Evolutionary conservation across 2,329 filamentous ascomycete species (phyloP).

Genomic region (Epichloe sibirici): DNA sequence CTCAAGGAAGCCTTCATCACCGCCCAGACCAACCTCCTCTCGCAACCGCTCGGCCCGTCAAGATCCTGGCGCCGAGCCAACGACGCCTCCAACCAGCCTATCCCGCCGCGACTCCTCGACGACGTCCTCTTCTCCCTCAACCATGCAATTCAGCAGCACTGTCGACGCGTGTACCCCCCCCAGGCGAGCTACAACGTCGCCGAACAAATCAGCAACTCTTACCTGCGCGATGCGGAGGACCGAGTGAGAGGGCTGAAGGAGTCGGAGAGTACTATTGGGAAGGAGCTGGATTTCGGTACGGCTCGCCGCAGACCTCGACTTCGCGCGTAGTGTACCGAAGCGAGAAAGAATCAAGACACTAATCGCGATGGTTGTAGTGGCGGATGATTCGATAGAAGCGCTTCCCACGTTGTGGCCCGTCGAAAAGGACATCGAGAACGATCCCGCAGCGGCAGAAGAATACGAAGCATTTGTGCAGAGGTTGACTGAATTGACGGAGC

Average conservation of each 20-base stretch:
- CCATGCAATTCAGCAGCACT: slow-evolving; percentile 50
- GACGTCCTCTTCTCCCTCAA: slow-evolving; percentile 48
- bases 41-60: slow-evolving; percentile 44
- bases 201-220: slow-evolving; percentile 58
- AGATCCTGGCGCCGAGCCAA: slow-evolving; percentile 39
- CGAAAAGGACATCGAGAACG: slow-evolving; percentile 21
- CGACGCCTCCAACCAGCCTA: slow-evolving; percentile 25
- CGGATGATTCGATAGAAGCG: slow-evolving; percentile 29
- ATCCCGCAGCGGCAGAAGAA: slow-evolving; percentile 34
- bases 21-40: slow-evolving; percentile 49
- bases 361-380: slow-evolving; percentile 19
- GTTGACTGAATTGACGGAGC: slow-evolving; percentile 36
- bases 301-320: not conserved
- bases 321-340: not conserved
- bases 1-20: slow-evolving; percentile 54
- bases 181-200: slow-evolving; percentile 60
- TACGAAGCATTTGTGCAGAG: slow-evolving; percentile 38
- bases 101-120: slow-evolving; percentile 39
- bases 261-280: slow-evolving; percentile 23
- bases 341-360: not conserved
- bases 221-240: slow-evolving; percentile 36
- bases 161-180: slow-evolving; percentile 49
- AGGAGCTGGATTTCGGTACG: slow-evolving; percentile 34
- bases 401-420: slow-evolving; percentile 36
- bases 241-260: slow-evolving; percentile 22